Evolutionary conservation across 2,329 filamentous ascomycete genomes (phyloP), one percentile per base, ranked within the genome.

Genomic region (Metarhizium sp.): DNA sequence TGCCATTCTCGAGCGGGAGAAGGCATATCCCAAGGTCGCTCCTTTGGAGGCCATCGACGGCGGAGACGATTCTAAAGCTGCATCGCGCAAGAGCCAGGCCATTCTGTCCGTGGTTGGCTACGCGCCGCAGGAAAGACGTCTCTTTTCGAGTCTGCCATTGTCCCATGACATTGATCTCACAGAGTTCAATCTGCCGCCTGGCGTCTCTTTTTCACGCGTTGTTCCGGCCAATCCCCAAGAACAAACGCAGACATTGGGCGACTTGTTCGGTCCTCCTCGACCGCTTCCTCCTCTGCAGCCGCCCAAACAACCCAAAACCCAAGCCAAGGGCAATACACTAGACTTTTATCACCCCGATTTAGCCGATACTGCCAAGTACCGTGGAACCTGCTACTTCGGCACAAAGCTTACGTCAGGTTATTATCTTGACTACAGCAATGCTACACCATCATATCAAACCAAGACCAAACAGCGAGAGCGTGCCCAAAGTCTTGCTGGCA

Each of bases 81-180:
- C 70, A 29, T 67, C 74, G 20, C 61, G 68, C 65, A 75, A 60
- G 68, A 79, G 60, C 70, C 79, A 70, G 54, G 56, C 84, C 16
- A 85, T 92, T 6, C 75, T 96, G 56, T 92, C 89, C 1, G 75
- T 95, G 1, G 86, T 85, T 61, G 90, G 89, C 54, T 87, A 85
- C 61, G 87, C 87, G 45, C 84, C 86, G 2, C 84, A 84, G 49
- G 80, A 88, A 40, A 86, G 85, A 62, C 88, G 92, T 58, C 75
- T 96, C 4, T 96, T 94, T 68, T 95, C 92, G 4, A 95, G 92
- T 69, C 75, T 96, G 51, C 88, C 72, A 8, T 50, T 64, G 14
- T 64, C 69, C 2, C 57, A 64, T 11, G 63, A 68, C 51, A 57
- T 64, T 42, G 64, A 70, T 42, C 55, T 70, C 55, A 61, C 65